These are phyloP conservation scores for Septoria petroselini DNA, from an alignment of 2,329 filamentous ascomycete species.

Conservation along the genomic window DNA sequence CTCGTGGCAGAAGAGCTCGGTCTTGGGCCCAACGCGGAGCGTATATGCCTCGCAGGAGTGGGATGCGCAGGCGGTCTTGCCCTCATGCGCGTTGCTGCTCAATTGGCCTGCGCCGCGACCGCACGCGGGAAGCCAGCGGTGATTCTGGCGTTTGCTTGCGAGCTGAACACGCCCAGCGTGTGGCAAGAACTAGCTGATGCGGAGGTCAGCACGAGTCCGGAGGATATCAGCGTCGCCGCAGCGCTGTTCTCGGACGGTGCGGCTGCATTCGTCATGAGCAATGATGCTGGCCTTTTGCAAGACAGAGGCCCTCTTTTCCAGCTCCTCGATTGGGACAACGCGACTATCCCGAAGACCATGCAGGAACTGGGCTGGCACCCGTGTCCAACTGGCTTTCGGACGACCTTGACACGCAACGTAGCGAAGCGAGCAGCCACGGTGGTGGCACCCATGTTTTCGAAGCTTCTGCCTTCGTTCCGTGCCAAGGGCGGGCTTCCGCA, in stretches of 20 bases:
- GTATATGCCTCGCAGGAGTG: background rate
- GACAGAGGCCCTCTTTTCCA: background rate
- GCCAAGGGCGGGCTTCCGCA: no score
- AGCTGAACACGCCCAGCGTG: constrained; percentile 53
- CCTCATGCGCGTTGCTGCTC: background rate
- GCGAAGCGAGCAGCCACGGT: background rate
- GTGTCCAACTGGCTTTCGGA: no score
- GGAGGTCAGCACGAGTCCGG: constrained; percentile 54
- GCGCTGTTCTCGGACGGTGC: constrained; percentile 69
- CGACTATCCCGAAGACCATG: background rate
- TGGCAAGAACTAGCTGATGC: constrained; percentile 55
- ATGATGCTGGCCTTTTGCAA: constrained; percentile 34
- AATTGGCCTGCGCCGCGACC: constrained; percentile 29
- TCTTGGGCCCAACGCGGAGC: background rate
- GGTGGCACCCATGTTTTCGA: background rate
- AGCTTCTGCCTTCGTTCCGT: background rate
- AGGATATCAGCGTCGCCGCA: constrained; percentile 63
- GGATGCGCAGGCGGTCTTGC: background rate
- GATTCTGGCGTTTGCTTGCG: constrained; percentile 63
- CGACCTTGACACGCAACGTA: background rate
- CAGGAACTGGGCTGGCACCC: no score
- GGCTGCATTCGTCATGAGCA: constrained; percentile 63
- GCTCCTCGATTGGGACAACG: background rate
- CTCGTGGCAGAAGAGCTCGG: background rate
- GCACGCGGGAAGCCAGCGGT: constrained; percentile 59